Conservation (phyloP, 495 filamentous ascomycete genomes). For the Aspergillus conjunctus region DNA sequence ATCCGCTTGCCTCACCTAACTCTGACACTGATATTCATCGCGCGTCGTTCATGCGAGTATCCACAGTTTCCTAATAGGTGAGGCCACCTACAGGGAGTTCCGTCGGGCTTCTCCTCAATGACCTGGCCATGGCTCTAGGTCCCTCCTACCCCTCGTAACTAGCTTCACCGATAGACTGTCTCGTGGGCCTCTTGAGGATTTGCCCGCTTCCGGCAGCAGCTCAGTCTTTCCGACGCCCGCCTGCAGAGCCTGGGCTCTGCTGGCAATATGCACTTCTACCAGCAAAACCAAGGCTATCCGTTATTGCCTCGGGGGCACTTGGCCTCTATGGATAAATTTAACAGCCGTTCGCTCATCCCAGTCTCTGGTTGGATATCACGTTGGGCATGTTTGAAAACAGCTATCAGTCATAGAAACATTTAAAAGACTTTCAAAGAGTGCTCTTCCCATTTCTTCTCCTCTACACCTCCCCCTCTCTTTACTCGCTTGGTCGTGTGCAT, state of each 20-base stretch:
- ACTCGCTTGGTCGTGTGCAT: neutral
- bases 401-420: conserved; percentile 15
- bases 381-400: conserved; percentile 28
- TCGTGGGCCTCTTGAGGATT: conserved; percentile 20
- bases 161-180: conserved; percentile 33
- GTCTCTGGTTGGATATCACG: conserved; percentile 23
- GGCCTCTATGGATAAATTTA: conserved; percentile 10
- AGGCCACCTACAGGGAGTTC: conserved; percentile 28
- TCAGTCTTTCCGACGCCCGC: conserved; percentile 17
- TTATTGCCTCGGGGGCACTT: conserved; percentile 16
- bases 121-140: conserved; percentile 36
- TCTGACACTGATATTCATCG: conserved; percentile 24
- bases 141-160: conserved; percentile 23
- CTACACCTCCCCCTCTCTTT: conserved; percentile 12
- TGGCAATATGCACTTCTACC: conserved; percentile 25
- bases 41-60: conserved; percentile 23
- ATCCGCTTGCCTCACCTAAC: conserved; percentile 27
- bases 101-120: conserved; percentile 40
- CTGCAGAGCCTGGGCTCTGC: conserved; percentile 18
- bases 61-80: conserved; percentile 29
- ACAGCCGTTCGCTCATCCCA: conserved; percentile 17
- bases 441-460: conserved; percentile 6
- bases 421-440: conserved; percentile 21
- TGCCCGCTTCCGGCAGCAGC: conserved; percentile 19
- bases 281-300: conserved; percentile 20